Base-by-base conservation (phyloP, 78 protist species). In the Dictyostelium purpureum region DNA sequence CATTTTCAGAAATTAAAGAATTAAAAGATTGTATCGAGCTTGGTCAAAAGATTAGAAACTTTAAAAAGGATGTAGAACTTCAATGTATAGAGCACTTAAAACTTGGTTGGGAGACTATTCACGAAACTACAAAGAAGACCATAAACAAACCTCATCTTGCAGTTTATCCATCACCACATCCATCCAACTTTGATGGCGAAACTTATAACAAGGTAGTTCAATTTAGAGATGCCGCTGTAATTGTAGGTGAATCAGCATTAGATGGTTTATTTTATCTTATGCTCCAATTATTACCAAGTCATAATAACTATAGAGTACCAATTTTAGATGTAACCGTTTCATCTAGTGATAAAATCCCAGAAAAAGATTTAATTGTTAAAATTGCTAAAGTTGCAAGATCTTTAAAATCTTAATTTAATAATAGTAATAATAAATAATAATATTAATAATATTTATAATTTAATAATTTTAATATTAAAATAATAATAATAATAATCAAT, bases 171-270 rank as follows among this genome's bases (percentile, higher is more conserved):
- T 56, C 82, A 7, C 92, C 92, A 1, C 80, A 70, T 52, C 92
- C 92, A 28, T 73, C 80, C 9, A 12, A 85, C 52, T 85, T 74
- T 51, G 92, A 85, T 66, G 92, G 92, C 24, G 92, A 70, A 31
- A 73, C 92, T 11, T 85, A 85, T 35, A 85, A 73, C 18, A 85
- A 85, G 56, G 82, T 85, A 2, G 43, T 73, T 35, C 65, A 33
- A 28, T 37, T 85, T 16, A 24, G 82, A 28, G 92, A 85, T 61
- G 92, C 92, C 12, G 92, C 92, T 24, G 56, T 85, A 14, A 85
- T 66, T 19, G 92, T 85, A 31, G 92, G 92, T 47, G 92, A 85
- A 33, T 85, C 92, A 1, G 76, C 77, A n/a, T 42, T 85, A 28
- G 92, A 73, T 73, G 56, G 45, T 21, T 19, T 85, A 65, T 85